phyloP scores from a whole-genome alignment of 1,284 basidiomycete genomes.

The Hemileia vastatrix region DNA sequence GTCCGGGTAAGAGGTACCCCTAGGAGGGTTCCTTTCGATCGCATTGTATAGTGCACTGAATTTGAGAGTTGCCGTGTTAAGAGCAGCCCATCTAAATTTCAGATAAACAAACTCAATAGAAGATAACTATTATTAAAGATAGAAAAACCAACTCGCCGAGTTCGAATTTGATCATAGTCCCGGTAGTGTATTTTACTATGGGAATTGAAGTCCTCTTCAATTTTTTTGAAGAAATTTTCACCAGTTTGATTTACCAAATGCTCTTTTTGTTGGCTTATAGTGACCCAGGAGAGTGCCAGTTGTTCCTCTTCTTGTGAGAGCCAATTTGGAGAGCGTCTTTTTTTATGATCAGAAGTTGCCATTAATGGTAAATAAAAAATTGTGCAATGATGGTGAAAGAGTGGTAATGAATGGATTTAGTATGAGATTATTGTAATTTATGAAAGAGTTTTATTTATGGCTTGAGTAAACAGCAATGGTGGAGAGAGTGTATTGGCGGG shows the following conservation, averaged over 20 bases:
- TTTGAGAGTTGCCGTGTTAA: background rate
- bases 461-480: too few relatives aligned
- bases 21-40: background rate
- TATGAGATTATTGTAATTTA: too few relatives aligned
- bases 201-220: background rate
- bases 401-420: too few relatives aligned
- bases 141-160: background rate
- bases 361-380: too few relatives aligned
- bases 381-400: too few relatives aligned
- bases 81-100: background rate
- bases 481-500: too few relatives aligned
- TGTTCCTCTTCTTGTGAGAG: constrained; percentile 3
- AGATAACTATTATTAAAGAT: too few relatives aligned
- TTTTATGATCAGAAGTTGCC: too few relatives aligned
- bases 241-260: background rate
- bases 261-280: background rate
- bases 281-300: background rate
- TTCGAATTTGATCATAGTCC: background rate
- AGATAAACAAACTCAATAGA: background rate
- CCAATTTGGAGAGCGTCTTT: background rate
- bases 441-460: too few relatives aligned
- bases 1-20: background rate
- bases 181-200: background rate
- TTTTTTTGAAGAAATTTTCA: background rate
- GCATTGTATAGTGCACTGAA: background rate